Evolutionary conservation across 768 basidiomycete genomes (phyloP).

Genomic region (Lentinula lateritia): DNA sequence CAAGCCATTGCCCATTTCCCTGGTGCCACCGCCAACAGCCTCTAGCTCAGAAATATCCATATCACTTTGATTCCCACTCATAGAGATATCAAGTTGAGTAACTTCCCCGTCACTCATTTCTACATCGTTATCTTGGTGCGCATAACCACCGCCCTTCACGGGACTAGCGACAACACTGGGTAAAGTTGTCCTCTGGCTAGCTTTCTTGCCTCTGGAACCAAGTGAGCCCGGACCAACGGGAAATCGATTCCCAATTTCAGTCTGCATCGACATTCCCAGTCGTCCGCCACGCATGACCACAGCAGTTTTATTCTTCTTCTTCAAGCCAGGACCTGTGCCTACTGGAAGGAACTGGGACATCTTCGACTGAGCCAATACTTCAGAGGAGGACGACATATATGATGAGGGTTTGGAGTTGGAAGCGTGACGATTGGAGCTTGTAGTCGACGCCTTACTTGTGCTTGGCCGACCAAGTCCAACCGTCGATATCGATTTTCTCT

Average conservation of each 20-base stretch:
- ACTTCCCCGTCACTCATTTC: constrained; percentile 9
- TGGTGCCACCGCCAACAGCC: constrained; percentile 5
- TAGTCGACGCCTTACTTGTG: constrained; percentile 9
- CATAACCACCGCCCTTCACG: constrained; percentile 32
- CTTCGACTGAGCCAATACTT: neutral
- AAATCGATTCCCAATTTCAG: constrained; percentile 10
- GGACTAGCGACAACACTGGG: constrained; percentile 45
- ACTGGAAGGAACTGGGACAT: neutral
- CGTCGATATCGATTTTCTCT: constrained; percentile 1
- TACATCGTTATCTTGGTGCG: constrained; percentile 7
- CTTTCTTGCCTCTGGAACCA: constrained; percentile 25
- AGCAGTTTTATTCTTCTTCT: neutral
- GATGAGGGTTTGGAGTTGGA: neutral
- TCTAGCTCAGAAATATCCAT: constrained; percentile 4
- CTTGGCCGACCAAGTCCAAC: constrained; percentile 12
- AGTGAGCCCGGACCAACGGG: constrained; percentile 10
- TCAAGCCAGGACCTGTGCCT: neutral
- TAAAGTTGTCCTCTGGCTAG: constrained; percentile 41
- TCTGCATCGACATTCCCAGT: neutral
- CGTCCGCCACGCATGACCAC: neutral
- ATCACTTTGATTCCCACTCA: constrained; percentile 2
- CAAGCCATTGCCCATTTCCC: constrained; percentile 18
- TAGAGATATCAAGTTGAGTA: constrained; percentile 2
- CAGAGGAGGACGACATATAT: neutral
- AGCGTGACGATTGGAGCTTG: constrained; percentile 8